phyloP scores from a whole-genome alignment of 2,329 filamentous ascomycete species.

The Reticulascus tulasneorum region DNA sequence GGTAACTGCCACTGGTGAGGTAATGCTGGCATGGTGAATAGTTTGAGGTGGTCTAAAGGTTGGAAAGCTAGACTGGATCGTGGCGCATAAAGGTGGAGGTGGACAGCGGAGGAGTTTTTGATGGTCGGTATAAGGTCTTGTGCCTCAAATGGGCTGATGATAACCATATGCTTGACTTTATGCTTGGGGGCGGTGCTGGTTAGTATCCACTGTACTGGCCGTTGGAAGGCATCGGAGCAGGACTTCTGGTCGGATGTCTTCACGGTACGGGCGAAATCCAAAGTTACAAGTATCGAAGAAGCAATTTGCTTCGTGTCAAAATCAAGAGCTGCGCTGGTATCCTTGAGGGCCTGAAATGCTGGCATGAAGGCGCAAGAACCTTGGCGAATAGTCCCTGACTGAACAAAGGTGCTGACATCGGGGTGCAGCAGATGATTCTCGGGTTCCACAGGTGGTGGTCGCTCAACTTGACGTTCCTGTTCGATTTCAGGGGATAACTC shows the following conservation, averaged over 20 bases:
- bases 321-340: constrained; percentile 33
- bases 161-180: constrained; percentile 30
- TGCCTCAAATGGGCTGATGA: constrained; percentile 61
- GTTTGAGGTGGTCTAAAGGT: constrained; percentile 40
- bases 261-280: constrained; percentile 48
- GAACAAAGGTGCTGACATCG: constrained; percentile 36
- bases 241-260: constrained; percentile 2
- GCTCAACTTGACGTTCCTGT: constrained; percentile 51
- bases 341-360: constrained; percentile 40
- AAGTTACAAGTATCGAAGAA: constrained; percentile 38
- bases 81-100: constrained; percentile 49
- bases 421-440: constrained; percentile 36
- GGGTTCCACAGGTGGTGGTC: constrained; percentile 36
- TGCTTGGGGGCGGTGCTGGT: constrained; percentile 20
- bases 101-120: constrained; percentile 23
- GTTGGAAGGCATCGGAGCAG: constrained; percentile 41
- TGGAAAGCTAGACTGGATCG: constrained; percentile 31
- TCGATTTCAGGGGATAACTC: constrained; percentile 64
- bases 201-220: constrained; percentile 53
- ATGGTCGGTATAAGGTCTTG: constrained; percentile 44
- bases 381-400: constrained; percentile 24
- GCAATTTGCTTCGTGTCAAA: constrained; percentile 33
- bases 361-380: constrained; percentile 31
- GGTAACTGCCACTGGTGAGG: constrained; percentile 2
- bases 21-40: constrained; percentile 34